Base-by-base conservation (phyloP, 2,329 filamentous ascomycete genomes). In the Pestalotiopsis sp. region DNA sequence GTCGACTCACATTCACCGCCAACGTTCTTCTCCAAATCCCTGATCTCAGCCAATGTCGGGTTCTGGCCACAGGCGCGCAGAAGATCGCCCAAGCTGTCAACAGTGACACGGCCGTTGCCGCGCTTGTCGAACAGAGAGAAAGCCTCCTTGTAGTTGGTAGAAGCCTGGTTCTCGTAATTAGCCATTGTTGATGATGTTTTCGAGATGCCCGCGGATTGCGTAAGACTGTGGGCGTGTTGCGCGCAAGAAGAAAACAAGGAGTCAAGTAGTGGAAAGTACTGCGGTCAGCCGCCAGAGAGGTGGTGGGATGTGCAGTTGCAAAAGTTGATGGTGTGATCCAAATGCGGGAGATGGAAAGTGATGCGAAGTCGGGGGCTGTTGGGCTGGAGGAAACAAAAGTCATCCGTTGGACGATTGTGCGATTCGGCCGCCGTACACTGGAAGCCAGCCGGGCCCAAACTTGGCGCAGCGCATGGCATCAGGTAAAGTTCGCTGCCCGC, bases 81-180 rank as follows among this genome's bases (percentile, higher is more conserved):
- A 69, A 99, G 88, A 80, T 99, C 96, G 74, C 96, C 96, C 67
- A 99, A 89, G 72, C 91, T 92, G 73, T 95, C 92, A 80, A 94
- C 86, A 55, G 92, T 83, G 74, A 98, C 96, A 75, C 94, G 94
- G 78, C 95, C 94, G 79, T 93, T 97, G 79, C 96, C 96, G 81
- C 96, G 95, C 91, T 98, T 98, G 88, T 99, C 96, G 87, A 98
- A 99, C 81, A 99, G 92, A 77, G 94, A 94, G 84, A 99, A 99
- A 75, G 96, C 96, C 91, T 99, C 96, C 88, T 98, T 98, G 93
- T 98, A 99, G 91, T 99, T 98, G 85, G 95, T 98, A 70, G 88
- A 90, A 81, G 89, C 89, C 89, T 91, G 88, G 60, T 71, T 69
- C 65, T 74, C 74, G 70, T 73, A 72, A 71, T 76, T 78, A 78